phyloP scores from a whole-genome alignment of 257 asterid species.

The Nicotiana knightiana region DNA sequence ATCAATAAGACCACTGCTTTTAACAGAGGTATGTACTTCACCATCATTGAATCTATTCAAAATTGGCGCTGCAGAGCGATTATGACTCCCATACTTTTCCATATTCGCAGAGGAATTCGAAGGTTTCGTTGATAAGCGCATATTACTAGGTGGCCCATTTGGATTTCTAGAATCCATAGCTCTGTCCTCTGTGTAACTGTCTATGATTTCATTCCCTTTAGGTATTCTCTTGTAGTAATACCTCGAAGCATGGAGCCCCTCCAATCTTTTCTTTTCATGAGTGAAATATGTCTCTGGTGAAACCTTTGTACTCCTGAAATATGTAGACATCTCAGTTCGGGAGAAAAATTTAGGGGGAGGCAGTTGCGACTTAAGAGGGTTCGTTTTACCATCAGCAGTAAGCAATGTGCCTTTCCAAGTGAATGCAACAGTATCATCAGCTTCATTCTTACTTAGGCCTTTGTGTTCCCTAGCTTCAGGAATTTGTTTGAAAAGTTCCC shows the following conservation, averaged over 20 bases:
- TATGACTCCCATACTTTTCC: conserved; percentile 27
- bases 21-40: conserved; percentile 18
- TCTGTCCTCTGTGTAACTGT: conserved; percentile 21
- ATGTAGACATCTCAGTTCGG: conserved; percentile 66
- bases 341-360: conserved; percentile 80
- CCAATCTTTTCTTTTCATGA: conserved; percentile 46
- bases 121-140: conserved; percentile 23
- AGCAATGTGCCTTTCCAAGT: conserved; percentile 19
- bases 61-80: conserved; percentile 23
- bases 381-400: conserved; percentile 36
- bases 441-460: conserved; percentile 20
- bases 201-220: conserved; percentile 21
- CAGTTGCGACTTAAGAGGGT: conserved; percentile 71
- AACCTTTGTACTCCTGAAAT: conserved; percentile 47
- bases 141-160: conserved; percentile 34
- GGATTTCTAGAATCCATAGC: conserved; percentile 22
- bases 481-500: conserved; percentile 23
- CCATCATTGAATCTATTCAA: conserved; percentile 25
- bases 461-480: conserved; percentile 26
- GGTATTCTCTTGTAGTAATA: not conserved
- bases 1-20: conserved; percentile 29
- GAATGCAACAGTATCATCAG: conserved; percentile 9
- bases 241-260: not conserved
- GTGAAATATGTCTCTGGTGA: conserved; percentile 64
- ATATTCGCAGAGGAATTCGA: conserved; percentile 16